Conservation (phyloP, 2,329 filamentous ascomycete genomes). For the Xylariaceae sp. region DNA sequence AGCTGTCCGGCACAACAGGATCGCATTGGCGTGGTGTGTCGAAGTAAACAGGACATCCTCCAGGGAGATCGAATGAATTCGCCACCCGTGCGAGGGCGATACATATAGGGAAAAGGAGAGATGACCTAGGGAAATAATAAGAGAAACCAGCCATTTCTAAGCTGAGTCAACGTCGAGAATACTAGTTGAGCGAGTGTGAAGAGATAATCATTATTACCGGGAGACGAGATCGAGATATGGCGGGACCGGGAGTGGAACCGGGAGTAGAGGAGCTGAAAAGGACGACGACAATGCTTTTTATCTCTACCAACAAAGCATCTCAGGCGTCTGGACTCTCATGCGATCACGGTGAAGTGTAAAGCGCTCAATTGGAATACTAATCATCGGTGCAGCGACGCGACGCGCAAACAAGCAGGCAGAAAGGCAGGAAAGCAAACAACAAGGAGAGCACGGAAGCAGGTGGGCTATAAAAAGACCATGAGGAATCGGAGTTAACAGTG, state of each 20-base stretch:
- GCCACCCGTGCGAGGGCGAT: neutral
- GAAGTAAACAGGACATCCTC: slow-evolving; percentile 23
- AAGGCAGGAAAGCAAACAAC: neutral
- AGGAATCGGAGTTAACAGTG: neutral
- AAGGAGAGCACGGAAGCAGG: too few relatives aligned
- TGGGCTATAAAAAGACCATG: too few relatives aligned
- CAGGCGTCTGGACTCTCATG: neutral
- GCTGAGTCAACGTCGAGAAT: neutral
- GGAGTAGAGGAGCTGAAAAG: neutral
- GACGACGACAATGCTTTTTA: neutral
- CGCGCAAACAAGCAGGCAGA: neutral
- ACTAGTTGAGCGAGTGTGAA: neutral
- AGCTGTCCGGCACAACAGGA: slow-evolving; percentile 25
- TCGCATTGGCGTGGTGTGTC: slow-evolving; percentile 19
- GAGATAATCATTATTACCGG: neutral
- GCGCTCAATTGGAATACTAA: neutral
- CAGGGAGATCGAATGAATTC: slow-evolving; percentile 3
- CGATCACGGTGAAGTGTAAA: neutral
- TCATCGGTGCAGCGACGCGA: neutral
- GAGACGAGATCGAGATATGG: neutral
- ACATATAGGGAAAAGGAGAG: neutral
- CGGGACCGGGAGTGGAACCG: neutral
- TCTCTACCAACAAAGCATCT: neutral
- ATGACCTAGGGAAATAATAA: neutral
- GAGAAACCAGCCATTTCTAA: neutral